Base-by-base conservation (phyloP, 345 rosid species). In the Sonneratia caseolaris region DNA sequence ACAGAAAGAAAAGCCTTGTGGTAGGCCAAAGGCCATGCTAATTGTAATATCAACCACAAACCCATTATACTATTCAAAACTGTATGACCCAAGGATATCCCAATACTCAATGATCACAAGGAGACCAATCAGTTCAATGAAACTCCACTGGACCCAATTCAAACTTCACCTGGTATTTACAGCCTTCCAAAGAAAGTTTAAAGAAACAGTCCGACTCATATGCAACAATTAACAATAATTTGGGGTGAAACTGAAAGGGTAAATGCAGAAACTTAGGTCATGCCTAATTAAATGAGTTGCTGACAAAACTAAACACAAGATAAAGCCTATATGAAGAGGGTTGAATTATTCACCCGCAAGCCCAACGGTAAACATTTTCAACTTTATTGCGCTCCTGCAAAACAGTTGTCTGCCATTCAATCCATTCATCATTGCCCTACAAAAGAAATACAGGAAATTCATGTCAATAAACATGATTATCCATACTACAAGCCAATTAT, bases 321-420 rank as follows among this genome's bases (percentile, higher is more conserved):
- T 64, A 71, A 57, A 51, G 38, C 70, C 38, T 13, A 3, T 62
- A 10, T 32, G 27, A 27, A n/a, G n/a, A 13, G 32, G 70, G 76
- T 42, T 21, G 22, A 18, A 53, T 3, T 53, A 5, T 64, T 76
- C 88, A 96, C 99, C 98, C 97, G 80, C 99, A 96, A 68, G 89
- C 90, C 99, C 99, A 96, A 74, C 89, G 82, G 73, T 83, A 86
- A 70, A 95, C 98, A 87, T 95, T 92, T 87, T 95, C 98, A 57
- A 92, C 83, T 49, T 78, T 83, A 76, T 92, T 96, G 62, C 99
- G 96, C 77, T 88, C 90, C 65, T 89, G 97, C 76, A 92, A 79
- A 76, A 92, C 89, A 73, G 73, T 80, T 53, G 74, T 71, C 79
- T 87, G 94, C 99, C 99, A 95, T 55, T 85, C 88, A 8, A 76